A percentile compares a stretch with the other conserved stretches of the same genome.
Evolutionary conservation across 768 basidiomycete species (phyloP).

Genomic region (Mycena capillaripes): DNA sequence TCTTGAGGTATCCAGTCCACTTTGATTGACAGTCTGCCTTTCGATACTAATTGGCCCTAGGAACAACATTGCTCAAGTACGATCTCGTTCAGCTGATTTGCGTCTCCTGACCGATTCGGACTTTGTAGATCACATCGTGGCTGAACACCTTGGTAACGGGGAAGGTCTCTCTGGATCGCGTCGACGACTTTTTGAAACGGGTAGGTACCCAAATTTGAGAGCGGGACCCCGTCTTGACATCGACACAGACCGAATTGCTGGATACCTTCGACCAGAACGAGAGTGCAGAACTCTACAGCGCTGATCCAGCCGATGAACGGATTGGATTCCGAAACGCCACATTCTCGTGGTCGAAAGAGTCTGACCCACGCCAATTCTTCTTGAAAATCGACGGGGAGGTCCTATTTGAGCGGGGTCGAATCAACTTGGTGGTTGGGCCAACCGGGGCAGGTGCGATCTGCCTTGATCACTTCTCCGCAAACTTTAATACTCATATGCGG

Average conservation of each 20-base stretch:
- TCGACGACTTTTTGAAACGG: conserved; percentile 57
- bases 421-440: conserved; percentile 73
- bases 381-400: conserved; percentile 66
- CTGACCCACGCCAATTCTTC: conserved; percentile 57
- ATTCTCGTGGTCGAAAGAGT: conserved; percentile 67
- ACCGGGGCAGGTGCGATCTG: conserved; percentile 60
- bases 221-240: background rate
- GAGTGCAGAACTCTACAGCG: background rate
- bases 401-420: conserved; percentile 63
- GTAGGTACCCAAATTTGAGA: conserved; percentile 38
- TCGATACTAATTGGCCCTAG: background rate
- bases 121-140: background rate
- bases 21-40: background rate
- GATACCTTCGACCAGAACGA: conserved; percentile 51
- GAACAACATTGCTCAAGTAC: conserved; percentile 1
- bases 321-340: conserved; percentile 68
- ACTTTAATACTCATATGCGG: background rate
- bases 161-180: conserved; percentile 72
- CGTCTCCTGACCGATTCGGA: background rate
- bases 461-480: too few relatives aligned
- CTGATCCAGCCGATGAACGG: conserved; percentile 36
- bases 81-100: background rate
- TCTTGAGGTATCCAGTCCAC: conserved; percentile 48
- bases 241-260: conserved; percentile 61
- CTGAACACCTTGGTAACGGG: conserved; percentile 44